Base-by-base conservation (phyloP, 495 filamentous ascomycete genomes). In the Annulohypoxylon stygium region DNA sequence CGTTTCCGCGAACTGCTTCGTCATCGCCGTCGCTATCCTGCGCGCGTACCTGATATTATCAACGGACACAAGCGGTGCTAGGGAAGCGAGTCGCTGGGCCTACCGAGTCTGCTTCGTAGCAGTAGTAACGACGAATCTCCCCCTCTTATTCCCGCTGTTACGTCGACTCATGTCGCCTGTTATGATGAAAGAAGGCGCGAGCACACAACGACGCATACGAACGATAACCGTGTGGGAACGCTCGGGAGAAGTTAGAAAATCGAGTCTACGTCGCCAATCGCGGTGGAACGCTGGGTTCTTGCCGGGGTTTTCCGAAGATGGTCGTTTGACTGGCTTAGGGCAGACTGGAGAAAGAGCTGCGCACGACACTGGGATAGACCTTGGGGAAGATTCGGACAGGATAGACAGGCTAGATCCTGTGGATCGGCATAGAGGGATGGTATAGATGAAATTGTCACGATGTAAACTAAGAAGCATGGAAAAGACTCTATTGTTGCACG, bases 31-130 rank as follows among this genome's bases (percentile, higher is more conserved):
- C 23, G 84, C 81, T 0, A 83, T 84, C 14, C 61, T 88, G 14
- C 82, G 86, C n/a, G 84, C 80, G 61, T 79, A 86, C n/a, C 79
- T 86, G 6, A 80, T 86, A 26, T 12, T 84, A 20, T 74, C 80
- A 9, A 78, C 9, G 12, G 3, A 12, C 0, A 59, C 75, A n/a
- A 75, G 81, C 26, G 86, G 83, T 30, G 82, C 83, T 3, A 71
- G 80, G 25, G 72, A 83, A 9, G 83, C 81, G 5, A 79, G 80
- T 1, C 79, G 78, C 54, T 89, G 87, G 87, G 83, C 83, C 1
- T 81, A 82, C 0, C 78, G 85, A 12, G 86, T 87, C 59, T 83
- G 82, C 0, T 88, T 88, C 63, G 86, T 87, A 10, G 84, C 85
- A 16, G 80, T 88, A 0, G 78, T 88, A 12, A 86, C 84, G 0